phyloP scores from a whole-genome alignment of 441 rosid species.

The Capsella rubella region DNA sequence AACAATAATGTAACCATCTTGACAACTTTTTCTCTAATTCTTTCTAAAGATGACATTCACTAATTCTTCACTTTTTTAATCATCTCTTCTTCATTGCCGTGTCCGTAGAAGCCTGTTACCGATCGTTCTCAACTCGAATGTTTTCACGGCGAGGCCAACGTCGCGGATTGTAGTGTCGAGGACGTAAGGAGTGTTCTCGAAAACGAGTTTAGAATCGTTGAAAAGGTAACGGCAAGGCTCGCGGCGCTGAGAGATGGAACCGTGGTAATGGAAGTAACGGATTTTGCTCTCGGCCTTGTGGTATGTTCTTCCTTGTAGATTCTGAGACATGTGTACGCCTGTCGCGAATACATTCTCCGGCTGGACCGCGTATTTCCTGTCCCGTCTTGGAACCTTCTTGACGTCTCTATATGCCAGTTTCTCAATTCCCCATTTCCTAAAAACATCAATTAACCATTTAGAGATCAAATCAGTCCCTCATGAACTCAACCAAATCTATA shows the following conservation, averaged over 20 bases:
- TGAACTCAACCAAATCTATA: background rate
- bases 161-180: conserved; percentile 68
- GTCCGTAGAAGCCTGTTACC: conserved; percentile 62
- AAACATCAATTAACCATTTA: background rate
- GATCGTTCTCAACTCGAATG: conserved; percentile 66
- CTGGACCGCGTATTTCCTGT: conserved; percentile 75
- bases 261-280: conserved; percentile 82
- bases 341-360: conserved; percentile 69
- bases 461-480: background rate
- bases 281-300: conserved; percentile 63
- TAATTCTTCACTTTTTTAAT: too few species aligned
- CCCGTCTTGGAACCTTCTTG: conserved; percentile 70
- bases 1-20: conserved; percentile 4
- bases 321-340: conserved; percentile 86
- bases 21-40: conserved; percentile 2
- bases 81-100: conserved; percentile 51
- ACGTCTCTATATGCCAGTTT: conserved; percentile 73
- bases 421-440: conserved; percentile 86
- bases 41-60: conserved; percentile 21
- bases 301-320: conserved; percentile 62
- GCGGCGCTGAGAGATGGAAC: conserved; percentile 66
- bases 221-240: conserved; percentile 68
- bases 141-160: conserved; percentile 55
- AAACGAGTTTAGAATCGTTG: conserved; percentile 51
- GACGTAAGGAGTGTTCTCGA: conserved; percentile 65